These are phyloP conservation scores for Fusarium tanahbumbuense DNA, from an alignment of 2,329 filamentous ascomycete species.

Conservation along the genomic window DNA sequence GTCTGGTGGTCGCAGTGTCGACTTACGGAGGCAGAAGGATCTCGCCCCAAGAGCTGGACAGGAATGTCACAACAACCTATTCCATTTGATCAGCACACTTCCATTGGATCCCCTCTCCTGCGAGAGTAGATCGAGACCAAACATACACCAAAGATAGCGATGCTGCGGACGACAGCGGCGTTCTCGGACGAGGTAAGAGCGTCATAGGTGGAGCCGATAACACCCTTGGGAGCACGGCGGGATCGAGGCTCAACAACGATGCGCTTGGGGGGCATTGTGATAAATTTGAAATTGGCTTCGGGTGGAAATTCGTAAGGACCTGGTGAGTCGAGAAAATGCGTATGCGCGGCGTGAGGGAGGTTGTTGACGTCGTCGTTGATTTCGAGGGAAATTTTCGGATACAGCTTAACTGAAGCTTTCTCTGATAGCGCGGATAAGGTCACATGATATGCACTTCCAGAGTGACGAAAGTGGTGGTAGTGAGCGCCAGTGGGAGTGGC, in stretches of 20 bases:
- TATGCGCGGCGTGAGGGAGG: conserved; percentile 12
- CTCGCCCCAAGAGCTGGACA: conserved; percentile 75
- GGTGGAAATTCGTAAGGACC: conserved; percentile 8
- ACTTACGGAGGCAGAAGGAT: conserved; percentile 73
- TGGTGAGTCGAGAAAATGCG: conserved; percentile 12
- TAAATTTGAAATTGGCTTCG: background rate
- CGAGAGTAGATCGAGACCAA: background rate
- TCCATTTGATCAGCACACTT: conserved; percentile 11
- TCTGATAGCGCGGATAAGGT: conserved; percentile 32
- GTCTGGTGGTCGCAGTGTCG: background rate
- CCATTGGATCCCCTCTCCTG: background rate
- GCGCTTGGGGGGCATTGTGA: conserved; percentile 73
- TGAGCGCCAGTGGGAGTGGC: background rate
- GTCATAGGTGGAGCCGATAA: conserved; percentile 69
- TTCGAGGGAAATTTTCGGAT: conserved; percentile 42
- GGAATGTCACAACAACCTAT: conserved; percentile 73
- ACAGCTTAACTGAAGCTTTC: conserved; percentile 36
- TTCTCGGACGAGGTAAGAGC: conserved; percentile 75
- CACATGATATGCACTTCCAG: conserved; percentile 44
- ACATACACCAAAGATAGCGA: conserved; percentile 76
- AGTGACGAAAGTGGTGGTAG: background rate
- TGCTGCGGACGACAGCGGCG: conserved; percentile 73
- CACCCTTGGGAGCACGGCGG: conserved; percentile 59
- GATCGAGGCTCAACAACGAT: conserved; percentile 61
- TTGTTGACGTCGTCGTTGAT: conserved; percentile 20